phyloP scores from a whole-genome alignment of 768 basidiomycete genomes.

The Leucocoprinus birnbaumii region DNA sequence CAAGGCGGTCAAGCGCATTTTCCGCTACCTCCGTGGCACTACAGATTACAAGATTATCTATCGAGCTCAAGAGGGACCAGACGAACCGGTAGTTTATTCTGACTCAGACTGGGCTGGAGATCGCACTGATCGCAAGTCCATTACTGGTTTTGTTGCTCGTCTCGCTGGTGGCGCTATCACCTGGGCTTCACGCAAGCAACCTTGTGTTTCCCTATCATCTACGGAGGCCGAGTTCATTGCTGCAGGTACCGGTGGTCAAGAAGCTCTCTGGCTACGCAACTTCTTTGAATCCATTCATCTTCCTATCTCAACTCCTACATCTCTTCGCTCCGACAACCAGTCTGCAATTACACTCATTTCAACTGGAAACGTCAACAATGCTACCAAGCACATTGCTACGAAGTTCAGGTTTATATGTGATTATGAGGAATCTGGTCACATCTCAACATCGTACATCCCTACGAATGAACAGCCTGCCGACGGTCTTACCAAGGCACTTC shows the following conservation, averaged over 20 bases:
- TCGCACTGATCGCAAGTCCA: conserved; percentile 18
- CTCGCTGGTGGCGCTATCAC: conserved; percentile 21
- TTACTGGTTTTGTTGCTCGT: conserved; percentile 24
- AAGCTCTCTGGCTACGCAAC: conserved; percentile 7
- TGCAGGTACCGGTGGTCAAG: not conserved
- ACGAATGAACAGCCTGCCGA: conserved; percentile 18
- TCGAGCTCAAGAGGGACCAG: not conserved
- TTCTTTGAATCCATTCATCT: conserved; percentile 7
- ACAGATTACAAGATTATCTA: not conserved
- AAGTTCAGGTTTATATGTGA: conserved; percentile 29
- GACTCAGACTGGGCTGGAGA: conserved; percentile 19
- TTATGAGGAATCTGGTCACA: conserved; percentile 12
- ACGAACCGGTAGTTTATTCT: conserved; percentile 6
- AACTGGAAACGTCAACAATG: conserved; percentile 19
- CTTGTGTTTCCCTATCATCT: conserved; percentile 15
- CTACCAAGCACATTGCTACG: conserved; percentile 37
- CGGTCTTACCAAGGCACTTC: conserved; percentile 15
- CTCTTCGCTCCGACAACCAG: conserved; percentile 22
- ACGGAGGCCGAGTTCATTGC: conserved; percentile 19
- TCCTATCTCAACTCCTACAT: conserved; percentile 7
- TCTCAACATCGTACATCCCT: conserved; percentile 15
- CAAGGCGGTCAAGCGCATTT: not conserved
- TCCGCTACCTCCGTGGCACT: not conserved
- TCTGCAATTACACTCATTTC: conserved; percentile 21
- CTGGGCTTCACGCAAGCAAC: conserved; percentile 26